These are phyloP conservation scores for Fusarium burgessii DNA, from an alignment of 2,329 filamentous ascomycete species.

Conservation along the genomic window DNA sequence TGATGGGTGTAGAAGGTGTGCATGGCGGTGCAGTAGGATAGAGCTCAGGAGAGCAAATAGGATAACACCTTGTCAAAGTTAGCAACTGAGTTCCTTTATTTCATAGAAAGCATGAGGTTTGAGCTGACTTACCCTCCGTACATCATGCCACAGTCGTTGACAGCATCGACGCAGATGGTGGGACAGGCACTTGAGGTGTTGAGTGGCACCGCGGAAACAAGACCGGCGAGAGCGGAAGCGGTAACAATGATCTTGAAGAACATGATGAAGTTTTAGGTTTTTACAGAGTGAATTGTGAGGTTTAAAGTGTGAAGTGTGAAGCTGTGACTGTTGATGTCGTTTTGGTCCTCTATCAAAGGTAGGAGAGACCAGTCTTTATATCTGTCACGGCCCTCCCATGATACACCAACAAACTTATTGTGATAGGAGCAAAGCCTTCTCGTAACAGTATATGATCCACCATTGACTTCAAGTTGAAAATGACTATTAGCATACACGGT, in stretches of 20 bases:
- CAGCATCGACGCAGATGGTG: slow-evolving; percentile 45
- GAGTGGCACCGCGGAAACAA: slow-evolving; percentile 18
- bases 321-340: background rate
- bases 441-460: background rate
- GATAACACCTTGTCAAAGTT: slow-evolving; percentile 46
- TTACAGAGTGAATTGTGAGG: background rate
- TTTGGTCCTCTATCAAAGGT: background rate
- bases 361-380: slow-evolving; percentile 13
- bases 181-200: background rate
- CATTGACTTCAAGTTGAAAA: background rate
- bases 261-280: slow-evolving; percentile 14
- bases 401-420: background rate
- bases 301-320: background rate
- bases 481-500: slow-evolving; percentile 3
- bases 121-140: slow-evolving; percentile 45
- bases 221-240: slow-evolving; percentile 16
- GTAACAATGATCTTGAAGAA: slow-evolving; percentile 16
- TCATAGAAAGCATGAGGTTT: background rate
- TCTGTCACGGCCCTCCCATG: background rate
- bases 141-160: slow-evolving; percentile 44
- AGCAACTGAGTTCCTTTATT: background rate
- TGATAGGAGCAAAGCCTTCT: background rate
- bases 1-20: slow-evolving; percentile 22
- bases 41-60: slow-evolving; percentile 44
- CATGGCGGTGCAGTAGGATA: slow-evolving; percentile 41